phyloP scores from a whole-genome alignment of 148 eudicot species.

The Pouteria glomerata region DNA sequence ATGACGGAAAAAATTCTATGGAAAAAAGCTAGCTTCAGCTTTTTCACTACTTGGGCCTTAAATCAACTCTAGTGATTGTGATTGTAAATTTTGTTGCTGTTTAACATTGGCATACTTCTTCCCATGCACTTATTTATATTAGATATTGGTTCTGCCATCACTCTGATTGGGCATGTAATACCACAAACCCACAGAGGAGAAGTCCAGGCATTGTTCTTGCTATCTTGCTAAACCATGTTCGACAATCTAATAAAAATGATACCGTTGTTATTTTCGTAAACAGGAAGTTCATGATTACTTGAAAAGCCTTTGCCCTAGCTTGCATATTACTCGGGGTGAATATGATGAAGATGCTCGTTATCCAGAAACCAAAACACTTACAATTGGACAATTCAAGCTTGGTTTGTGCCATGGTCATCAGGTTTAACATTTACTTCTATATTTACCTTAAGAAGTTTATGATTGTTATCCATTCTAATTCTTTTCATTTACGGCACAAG shows the following conservation, averaged over 20 bases:
- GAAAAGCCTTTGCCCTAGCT: slow-evolving; percentile 77
- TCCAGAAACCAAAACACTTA: slow-evolving; percentile 91
- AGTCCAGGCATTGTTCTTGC: neutral
- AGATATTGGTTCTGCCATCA: neutral
- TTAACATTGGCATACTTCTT: no score
- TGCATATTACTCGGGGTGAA: slow-evolving; percentile 89
- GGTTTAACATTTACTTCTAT: slow-evolving; percentile 34
- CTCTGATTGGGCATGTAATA: neutral
- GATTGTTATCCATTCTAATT: neutral
- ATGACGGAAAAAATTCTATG: no score
- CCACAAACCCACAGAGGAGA: neutral
- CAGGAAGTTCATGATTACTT: slow-evolving; percentile 98
- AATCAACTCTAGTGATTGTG: no score
- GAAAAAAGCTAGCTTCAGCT: no score
- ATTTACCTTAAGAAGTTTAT: neutral
- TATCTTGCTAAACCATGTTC: neutral
- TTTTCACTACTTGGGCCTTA: no score
- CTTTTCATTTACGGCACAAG: neutral
- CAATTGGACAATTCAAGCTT: slow-evolving; percentile 97
- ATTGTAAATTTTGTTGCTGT: no score
- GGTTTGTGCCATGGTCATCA: slow-evolving; percentile 99
- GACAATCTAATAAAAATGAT: neutral
- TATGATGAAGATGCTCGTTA: slow-evolving; percentile 90
- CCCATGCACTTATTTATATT: neutral
- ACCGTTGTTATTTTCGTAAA: slow-evolving; percentile 2